Base-by-base conservation (phyloP, 257 asterid genomes). In the Lycium ferocissimum region DNA sequence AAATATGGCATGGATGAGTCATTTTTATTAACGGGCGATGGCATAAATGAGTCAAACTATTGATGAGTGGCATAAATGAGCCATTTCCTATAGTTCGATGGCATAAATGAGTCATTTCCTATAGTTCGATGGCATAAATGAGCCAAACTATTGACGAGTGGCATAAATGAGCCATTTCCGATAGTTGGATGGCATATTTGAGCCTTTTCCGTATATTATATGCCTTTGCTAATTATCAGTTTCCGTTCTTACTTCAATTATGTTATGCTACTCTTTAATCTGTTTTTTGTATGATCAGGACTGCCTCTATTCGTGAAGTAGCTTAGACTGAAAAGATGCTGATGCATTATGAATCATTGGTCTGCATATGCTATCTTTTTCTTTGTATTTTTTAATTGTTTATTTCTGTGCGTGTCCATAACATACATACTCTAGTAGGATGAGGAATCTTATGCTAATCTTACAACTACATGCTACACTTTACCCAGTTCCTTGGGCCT, bases 161-260 rank as follows among this genome's bases (percentile, higher is more conserved):
- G n/a, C n/a, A n/a, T n/a, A n/a, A n/a, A n/a, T n/a, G n/a, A n/a
- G n/a, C n/a, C n/a, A n/a, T n/a, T n/a, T n/a, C n/a, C n/a, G n/a
- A n/a, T n/a, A n/a, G n/a, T n/a, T n/a, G n/a, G n/a, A n/a, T n/a
- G n/a, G n/a, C n/a, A n/a, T n/a, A n/a, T n/a, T n/a, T n/a, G n/a
- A n/a, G n/a, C n/a, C n/a, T n/a, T n/a, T n/a, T n/a, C 82, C 81
- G 49, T 20, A 49, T 47, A 7, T 47, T 12, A 6, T 75, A 3
- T 76, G 47, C 63, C 26, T 76, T 76, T 76, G 62, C 63, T 76
- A 26, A 49, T 51, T 76, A 76, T 76, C 9, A 51, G n/a, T 26
- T 14, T 7, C 63, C 9, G 6, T 22, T 76, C 58, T 14, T 76
- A 51, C 26, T 51, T 76, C 63, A 76, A 76, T 7, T 76, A 26